Evolutionary conservation across 1,284 basidiomycete genomes (phyloP).

Genomic region (Cutaneotrichosporon sp.): DNA sequence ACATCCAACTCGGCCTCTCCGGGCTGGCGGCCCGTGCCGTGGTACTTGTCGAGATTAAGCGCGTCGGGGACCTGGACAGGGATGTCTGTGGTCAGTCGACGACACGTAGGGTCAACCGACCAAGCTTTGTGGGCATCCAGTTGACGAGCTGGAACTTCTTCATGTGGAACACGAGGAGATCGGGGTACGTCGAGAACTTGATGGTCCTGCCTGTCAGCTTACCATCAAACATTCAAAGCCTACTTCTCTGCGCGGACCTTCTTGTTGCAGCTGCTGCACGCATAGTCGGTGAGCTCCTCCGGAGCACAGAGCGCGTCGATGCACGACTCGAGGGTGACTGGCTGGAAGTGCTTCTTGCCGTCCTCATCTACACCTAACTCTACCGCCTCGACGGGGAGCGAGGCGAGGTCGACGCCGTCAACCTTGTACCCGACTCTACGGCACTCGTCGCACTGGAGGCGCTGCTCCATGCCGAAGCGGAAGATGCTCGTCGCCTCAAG

Average conservation of each 20-base stretch:
- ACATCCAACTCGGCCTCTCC: constrained; percentile 68
- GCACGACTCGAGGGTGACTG: constrained; percentile 69
- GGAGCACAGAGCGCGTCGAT: constrained; percentile 66
- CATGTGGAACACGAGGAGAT: constrained; percentile 84
- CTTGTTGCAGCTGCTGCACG: constrained; percentile 63
- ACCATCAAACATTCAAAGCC: constrained; percentile 29
- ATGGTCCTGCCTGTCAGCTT: constrained; percentile 58
- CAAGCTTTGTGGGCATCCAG: constrained; percentile 95
- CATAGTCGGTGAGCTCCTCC: constrained; percentile 70
- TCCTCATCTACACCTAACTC: constrained; percentile 61
- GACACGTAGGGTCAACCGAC: constrained; percentile 55
- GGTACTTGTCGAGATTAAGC: constrained; percentile 67
- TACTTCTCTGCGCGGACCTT: constrained; percentile 69
- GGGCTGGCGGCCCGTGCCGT: constrained; percentile 71
- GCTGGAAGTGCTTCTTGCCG: constrained; percentile 66
- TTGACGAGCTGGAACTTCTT: constrained; percentile 95
- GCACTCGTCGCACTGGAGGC: constrained; percentile 80
- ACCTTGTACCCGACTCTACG: constrained; percentile 83
- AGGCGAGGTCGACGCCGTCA: constrained; percentile 75
- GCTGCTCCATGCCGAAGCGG: constrained; percentile 79
- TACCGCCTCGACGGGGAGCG: constrained; percentile 73
- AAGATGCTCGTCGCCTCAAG: constrained; percentile 73
- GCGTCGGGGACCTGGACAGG: constrained; percentile 72
- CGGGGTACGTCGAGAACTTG: constrained; percentile 84
- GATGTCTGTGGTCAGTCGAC: constrained; percentile 63